Percentiles rank a stretch among this genome's conserved stretches.
Conservation (phyloP, 1,284 basidiomycete species). For the Erythrobasidium hasegawianum region DNA sequence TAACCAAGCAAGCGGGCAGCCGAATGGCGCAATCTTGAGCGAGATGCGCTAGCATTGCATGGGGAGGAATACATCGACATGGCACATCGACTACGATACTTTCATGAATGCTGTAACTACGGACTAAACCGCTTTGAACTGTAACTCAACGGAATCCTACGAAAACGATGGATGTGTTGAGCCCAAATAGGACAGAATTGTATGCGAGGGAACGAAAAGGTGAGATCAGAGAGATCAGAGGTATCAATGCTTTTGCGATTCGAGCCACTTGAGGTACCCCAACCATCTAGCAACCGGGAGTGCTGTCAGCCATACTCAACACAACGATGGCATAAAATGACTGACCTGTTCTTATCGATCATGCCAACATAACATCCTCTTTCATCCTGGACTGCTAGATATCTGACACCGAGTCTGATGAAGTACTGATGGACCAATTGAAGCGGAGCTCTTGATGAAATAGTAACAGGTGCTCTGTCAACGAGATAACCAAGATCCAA, state of each 20-base stretch:
- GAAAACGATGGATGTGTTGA: no score
- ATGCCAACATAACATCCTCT: conserved; percentile 82
- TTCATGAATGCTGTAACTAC: no score
- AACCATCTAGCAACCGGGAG: conserved; percentile 22
- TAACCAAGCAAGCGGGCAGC: no score
- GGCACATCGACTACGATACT: no score
- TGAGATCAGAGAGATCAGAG: no score
- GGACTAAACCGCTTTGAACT: no score
- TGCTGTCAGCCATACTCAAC: neutral
- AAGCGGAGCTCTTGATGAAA: conserved; percentile 36
- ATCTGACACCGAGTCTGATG: conserved; percentile 83
- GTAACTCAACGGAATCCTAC: no score
- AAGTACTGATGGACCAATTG: conserved; percentile 75
- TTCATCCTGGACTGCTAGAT: conserved; percentile 76
- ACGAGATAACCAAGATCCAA: conserved; percentile 51
- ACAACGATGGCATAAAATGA: conserved; percentile 47
- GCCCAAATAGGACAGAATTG: no score
- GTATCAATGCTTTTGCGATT: neutral
- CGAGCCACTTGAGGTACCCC: conserved; percentile 25
- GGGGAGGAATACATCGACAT: no score
- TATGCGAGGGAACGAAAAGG: no score
- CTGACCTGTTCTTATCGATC: conserved; percentile 89
- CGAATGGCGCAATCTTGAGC: no score
- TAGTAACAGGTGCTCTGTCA: conserved; percentile 39
- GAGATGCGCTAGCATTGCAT: no score